A percentile compares a stretch with the other conserved stretches of the same genome.
These are phyloP conservation scores for Conticribra weissflogii DNA, from an alignment of 108 stramenopile species.

Conservation along the genomic window DNA sequence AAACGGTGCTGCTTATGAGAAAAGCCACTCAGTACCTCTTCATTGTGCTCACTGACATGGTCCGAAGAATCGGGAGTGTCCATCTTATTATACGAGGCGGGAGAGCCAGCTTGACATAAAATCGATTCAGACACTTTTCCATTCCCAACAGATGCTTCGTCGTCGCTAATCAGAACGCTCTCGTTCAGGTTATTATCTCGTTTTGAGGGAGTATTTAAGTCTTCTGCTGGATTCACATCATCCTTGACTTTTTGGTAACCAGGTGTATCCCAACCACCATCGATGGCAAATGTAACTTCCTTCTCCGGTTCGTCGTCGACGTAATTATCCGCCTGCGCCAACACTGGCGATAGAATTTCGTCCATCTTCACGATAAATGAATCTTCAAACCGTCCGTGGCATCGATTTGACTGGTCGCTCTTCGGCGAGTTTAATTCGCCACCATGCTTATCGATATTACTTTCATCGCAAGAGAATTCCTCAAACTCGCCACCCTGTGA, in stretches of 20 bases:
- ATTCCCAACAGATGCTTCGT: conserved; percentile 20
- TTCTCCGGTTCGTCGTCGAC: conserved; percentile 2
- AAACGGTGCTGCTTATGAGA: neutral
- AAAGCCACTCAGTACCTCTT: neutral
- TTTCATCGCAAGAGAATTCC: too few species aligned
- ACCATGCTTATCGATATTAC: too few species aligned
- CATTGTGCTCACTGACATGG: neutral
- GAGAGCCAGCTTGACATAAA: neutral
- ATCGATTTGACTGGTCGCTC: too few species aligned
- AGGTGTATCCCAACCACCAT: conserved; percentile 9
- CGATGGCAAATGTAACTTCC: conserved; percentile 15
- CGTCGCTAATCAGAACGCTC: conserved; percentile 47
- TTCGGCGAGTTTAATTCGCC: too few species aligned
- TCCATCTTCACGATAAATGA: neutral
- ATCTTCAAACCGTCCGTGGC: too few species aligned
- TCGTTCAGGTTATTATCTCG: conserved; percentile 31
- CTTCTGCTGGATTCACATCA: neutral
- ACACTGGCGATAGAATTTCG: neutral
- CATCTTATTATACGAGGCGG: conserved; percentile 1
- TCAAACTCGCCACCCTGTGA: neutral
- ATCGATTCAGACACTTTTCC: neutral
- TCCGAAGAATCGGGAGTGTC: neutral
- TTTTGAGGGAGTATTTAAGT: conserved; percentile 3
- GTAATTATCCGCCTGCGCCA: neutral
- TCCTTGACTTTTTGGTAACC: neutral